Conservation (phyloP, 495 filamentous ascomycete species). For the Cryomyces antarcticus region DNA sequence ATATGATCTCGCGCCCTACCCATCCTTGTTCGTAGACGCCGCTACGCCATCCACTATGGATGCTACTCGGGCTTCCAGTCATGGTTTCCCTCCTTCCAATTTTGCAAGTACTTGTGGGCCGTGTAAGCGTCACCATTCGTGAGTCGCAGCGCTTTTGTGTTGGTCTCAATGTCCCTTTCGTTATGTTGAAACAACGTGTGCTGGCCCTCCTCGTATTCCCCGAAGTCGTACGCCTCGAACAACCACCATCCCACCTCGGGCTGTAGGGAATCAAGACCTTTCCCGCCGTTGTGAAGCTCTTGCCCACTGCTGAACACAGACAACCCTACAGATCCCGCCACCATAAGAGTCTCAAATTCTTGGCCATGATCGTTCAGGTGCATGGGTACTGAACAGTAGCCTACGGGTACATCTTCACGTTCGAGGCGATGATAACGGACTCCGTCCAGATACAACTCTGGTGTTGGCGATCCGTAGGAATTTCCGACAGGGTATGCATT, state of each 20-base stretch:
- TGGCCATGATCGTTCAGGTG: slow-evolving; percentile 13
- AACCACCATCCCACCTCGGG: slow-evolving; percentile 21
- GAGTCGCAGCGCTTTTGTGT: too few relatives aligned
- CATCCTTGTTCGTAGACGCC: too few relatives aligned
- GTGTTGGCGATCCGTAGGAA: background rate
- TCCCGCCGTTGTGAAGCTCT: background rate
- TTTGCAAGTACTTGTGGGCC: too few relatives aligned
- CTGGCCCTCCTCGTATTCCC: too few relatives aligned
- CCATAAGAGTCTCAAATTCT: slow-evolving; percentile 10
- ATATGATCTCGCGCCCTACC: too few relatives aligned
- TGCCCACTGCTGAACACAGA: slow-evolving; percentile 8
- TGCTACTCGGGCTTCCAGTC: too few relatives aligned
- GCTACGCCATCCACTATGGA: too few relatives aligned
- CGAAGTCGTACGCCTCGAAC: slow-evolving; percentile 1
- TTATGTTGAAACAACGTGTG: too few relatives aligned
- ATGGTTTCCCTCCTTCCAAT: too few relatives aligned
- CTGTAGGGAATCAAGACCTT: slow-evolving; percentile 14
- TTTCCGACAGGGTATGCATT: background rate
- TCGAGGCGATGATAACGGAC: slow-evolving; percentile 7
- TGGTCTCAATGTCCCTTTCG: too few relatives aligned
- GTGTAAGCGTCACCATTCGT: too few relatives aligned
- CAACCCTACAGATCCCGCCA: slow-evolving; percentile 18
- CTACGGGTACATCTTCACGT: slow-evolving; percentile 8
- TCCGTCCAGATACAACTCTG: slow-evolving; percentile 5
- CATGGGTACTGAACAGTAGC: slow-evolving; percentile 14